Evolutionary conservation across 2,329 filamentous ascomycete genomes (phyloP), one percentile per base, ranked within the genome.

Genomic region (Pseudonectria buxi): DNA sequence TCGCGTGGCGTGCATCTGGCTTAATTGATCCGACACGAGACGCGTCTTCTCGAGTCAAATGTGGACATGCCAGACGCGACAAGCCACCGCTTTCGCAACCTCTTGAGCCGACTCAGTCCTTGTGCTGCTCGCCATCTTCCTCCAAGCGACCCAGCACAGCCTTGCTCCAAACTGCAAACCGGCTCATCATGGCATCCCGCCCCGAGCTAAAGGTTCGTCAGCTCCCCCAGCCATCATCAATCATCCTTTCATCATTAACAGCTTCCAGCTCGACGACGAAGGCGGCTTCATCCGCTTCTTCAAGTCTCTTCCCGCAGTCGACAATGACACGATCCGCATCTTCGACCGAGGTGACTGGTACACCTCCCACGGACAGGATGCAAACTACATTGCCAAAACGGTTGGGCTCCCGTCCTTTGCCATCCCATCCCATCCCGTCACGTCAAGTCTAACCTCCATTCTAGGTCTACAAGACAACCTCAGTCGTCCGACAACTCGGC

Each of bases 341-440:
- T 96, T 96, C 57, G 89, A 96, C 55, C 80, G 92, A 46, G 84
- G 86, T 25, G 92, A 98, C 57, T 98, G 82, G 75, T 95, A 95
- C 61, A 95, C 90, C 6, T 85, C 89, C n/a, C 87, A 94, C 54
- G 86, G 85, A 30, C 76, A 86, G 38, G 81, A 94, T 77, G 86
- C 86, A 33, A 77, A 76, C 47, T 89, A 88, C 58, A 89, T 94
- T 49, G 86, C 86, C 10, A 76, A 80, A 45, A 86, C 82, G 13
- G 83, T 83, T 62, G 42, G 69, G 53, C 26, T 6, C 7, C 14
- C n/a, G 24, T n/a, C n/a, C 14, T 16, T 22, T 14, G n/a, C 14
- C 28, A 6, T 30, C 10, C 6, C 7, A 30, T 13, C 18, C 14
- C 7, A 10, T 15, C n/a, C n/a, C n/a, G n/a, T n/a, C n/a, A n/a